These are phyloP conservation scores for Gossypium australe DNA, from an alignment of 345 rosid genomes.

Conservation along the genomic window DNA sequence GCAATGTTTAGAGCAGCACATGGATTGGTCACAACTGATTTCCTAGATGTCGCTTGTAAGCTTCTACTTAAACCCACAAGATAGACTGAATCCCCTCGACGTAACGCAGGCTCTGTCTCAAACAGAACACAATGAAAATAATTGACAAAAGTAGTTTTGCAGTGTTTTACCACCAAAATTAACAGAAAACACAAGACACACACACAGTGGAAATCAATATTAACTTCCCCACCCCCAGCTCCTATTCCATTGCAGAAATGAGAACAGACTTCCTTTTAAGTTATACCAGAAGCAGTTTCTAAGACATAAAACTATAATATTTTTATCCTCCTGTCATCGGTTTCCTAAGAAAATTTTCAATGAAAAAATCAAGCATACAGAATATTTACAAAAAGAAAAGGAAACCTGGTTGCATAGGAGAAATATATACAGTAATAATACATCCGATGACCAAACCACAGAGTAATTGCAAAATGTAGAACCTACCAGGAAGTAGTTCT, in stretches of 20 bases:
- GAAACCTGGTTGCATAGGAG: background rate
- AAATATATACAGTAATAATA: background rate
- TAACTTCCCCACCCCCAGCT: background rate
- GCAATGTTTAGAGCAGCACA: constrained; percentile 85
- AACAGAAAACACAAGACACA: background rate
- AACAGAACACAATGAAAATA: constrained; percentile 6
- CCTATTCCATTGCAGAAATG: background rate
- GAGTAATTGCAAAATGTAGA: constrained; percentile 12
- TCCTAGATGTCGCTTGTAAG: constrained; percentile 93
- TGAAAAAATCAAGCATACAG: background rate
- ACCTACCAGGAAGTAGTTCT: constrained; percentile 79
- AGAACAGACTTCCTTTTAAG: background rate
- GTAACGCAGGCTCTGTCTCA: constrained; percentile 68
- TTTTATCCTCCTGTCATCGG: background rate
- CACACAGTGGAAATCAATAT: background rate
- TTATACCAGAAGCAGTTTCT: background rate
- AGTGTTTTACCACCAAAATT: background rate
- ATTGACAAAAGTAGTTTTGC: background rate
- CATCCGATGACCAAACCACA: background rate
- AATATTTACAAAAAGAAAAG: background rate
- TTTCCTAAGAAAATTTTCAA: background rate
- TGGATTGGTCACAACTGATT: constrained; percentile 84
- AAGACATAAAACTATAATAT: background rate
- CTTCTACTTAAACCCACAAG: constrained; percentile 91
- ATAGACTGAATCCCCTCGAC: constrained; percentile 86